Evolutionary conservation across 352 stramenopile species (phyloP), one percentile per base, ranked within the genome.

Genomic region (Globisporangium abappressorium): DNA sequence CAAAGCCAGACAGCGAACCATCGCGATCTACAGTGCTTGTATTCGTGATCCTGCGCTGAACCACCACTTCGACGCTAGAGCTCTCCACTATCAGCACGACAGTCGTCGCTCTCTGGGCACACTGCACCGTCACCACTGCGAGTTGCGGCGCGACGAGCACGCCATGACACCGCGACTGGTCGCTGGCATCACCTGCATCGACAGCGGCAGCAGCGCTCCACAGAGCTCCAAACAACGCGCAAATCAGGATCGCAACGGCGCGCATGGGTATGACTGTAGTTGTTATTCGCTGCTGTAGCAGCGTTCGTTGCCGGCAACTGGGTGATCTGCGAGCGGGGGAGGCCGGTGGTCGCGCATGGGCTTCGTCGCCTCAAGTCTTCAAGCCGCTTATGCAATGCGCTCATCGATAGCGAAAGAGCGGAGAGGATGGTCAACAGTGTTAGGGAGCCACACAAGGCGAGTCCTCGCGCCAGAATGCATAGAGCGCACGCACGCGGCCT

Each of bases 401-500:
- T 33, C 30, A 33, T 5, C 3, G 2, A 33, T 5, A 33, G 30
- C 30, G 30, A 33, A 2, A 33, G 9, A 36, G 33, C 4, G 33
- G 33, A 9, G 0, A 12, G 34, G 8, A 12, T 43, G 36, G 36
- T 43, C 36, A 43, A 57, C 22, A 57, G 8, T 24, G n/a, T 30
- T n/a, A 8, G 51, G 26, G 51, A 41, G 53, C 53, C 15, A 28
- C 28, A 59, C 54, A 36, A 60, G 55, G 55, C 34, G 28, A 20
- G 18, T n/a, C 18, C 28, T 14, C 14, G 55, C 28, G 55, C 8
- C 26, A 60, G 55, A 60, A 60, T 60, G 55, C 55, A 60, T 41
- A 60, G 28, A 60, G 28, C 55, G 55, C 15, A 24, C 55, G 53
- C 14, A 41, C 18, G 12, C 11, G 55, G 34, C 3, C 15, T 28